phyloP scores from a whole-genome alignment of 1,139 yeast genomes.

The Citeromyces hawaiiensis region DNA sequence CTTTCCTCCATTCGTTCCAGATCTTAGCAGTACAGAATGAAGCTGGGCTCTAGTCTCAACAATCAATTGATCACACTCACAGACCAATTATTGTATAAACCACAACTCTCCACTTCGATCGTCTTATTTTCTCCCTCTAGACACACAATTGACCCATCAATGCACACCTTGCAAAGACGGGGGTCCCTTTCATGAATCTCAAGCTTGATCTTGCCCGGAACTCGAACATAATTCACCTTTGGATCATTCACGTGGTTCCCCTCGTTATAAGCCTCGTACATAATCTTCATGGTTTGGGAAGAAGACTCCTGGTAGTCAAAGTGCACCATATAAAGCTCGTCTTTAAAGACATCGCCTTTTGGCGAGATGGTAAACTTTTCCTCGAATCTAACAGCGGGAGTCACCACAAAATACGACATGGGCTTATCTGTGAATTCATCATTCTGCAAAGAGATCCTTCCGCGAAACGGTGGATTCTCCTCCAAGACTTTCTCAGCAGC shows the following conservation, averaged over 20 bases:
- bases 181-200: conserved; percentile 12
- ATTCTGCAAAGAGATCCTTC: conserved; percentile 15
- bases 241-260: conserved; percentile 38
- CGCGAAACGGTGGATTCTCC: conserved; percentile 35
- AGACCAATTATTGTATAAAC: background rate
- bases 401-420: conserved; percentile 55
- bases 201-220: conserved; percentile 20
- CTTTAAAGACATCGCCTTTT: conserved; percentile 34
- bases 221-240: conserved; percentile 27
- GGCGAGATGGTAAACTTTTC: conserved; percentile 67
- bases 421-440: conserved; percentile 16
- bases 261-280: conserved; percentile 43
- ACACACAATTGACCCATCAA: conserved; percentile 29
- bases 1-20: no score
- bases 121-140: conserved; percentile 5
- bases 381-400: conserved; percentile 55
- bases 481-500: conserved; percentile 51
- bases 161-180: conserved; percentile 29
- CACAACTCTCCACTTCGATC: background rate
- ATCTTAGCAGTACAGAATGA: no score
- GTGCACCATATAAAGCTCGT: conserved; percentile 38
- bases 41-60: no score
- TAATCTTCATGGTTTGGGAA: conserved; percentile 33
- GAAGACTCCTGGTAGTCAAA: conserved; percentile 26
- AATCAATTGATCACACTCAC: background rate